Base-by-base conservation (phyloP, 306 rosid genomes). In the Ziziphus jujuba region DNA sequence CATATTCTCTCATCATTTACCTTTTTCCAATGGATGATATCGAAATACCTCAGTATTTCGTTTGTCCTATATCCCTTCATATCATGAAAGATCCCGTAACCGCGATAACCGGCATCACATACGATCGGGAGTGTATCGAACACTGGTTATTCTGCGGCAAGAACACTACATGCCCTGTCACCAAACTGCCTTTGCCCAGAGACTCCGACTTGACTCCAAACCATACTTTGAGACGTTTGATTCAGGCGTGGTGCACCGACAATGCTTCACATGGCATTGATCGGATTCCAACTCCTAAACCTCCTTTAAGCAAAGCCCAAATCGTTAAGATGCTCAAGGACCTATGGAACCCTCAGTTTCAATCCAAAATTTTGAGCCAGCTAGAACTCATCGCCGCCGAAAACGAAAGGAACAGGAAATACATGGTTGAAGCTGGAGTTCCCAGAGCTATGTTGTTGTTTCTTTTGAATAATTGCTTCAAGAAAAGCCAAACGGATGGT, bases 71-170 rank as follows among this genome's bases (percentile, higher is more conserved):
- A 9, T 87, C 95, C 28, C 87, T 90, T 0, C 88, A 85, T 67
- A 85, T 90, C 49, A 90, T 90, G 96, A 74, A 72, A 43, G 96
- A 90, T 40, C 96, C 96, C 2, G 96, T 90, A 7, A 90, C 91
- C 0, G 80, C 81, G 28, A 61, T 77, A 54, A 81, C 96, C 9
- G 96, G 96, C n/a, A 90, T 90, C 53, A 87, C 96, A 9, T 90
- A 90, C 33, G 91, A 90, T 22, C 45, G 96, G 5, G 91, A 85
- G 1, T 83, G 78, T 85, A 90, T 90, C 5, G 96, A 90, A 56
- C 82, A 78, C 5, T 90, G 96, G 96, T 61, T 90, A 38, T 79
- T 81, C 85, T 20, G 49, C 0, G 34, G 67, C 70, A 74, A 74
- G 40, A 82, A 83, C 76, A 71, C 58, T 3, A 77, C 83, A 17